Evolutionary conservation across 306 rosid genomes (phyloP).

Genomic region (Morella rubra): DNA sequence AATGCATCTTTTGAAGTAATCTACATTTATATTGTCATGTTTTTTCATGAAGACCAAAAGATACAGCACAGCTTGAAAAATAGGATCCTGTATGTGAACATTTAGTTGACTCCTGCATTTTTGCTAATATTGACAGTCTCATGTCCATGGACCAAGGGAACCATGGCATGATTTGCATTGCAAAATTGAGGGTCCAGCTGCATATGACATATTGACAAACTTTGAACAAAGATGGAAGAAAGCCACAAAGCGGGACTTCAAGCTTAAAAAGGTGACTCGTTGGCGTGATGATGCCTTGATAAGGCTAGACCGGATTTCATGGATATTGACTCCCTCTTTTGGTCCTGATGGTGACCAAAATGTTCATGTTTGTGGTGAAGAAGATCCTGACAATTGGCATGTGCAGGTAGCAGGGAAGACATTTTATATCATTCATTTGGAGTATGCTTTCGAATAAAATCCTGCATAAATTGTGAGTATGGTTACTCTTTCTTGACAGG

Average conservation of each 20-base stretch:
- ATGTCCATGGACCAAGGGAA: slow-evolving; percentile 37
- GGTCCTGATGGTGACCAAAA: slow-evolving; percentile 15
- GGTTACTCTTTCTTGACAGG: slow-evolving; percentile 26
- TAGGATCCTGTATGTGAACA: too few relatives aligned
- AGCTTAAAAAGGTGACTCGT: slow-evolving; percentile 49
- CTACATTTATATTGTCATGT: too few relatives aligned
- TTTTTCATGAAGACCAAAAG: too few relatives aligned
- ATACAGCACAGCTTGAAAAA: too few relatives aligned
- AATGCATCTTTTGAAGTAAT: too few relatives aligned
- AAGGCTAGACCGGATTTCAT: slow-evolving; percentile 68
- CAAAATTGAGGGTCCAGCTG: slow-evolving; percentile 93
- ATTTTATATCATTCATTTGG: too few relatives aligned
- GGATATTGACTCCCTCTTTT: slow-evolving; percentile 51
- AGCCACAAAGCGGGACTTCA: slow-evolving; percentile 18
- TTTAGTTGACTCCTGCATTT: too few relatives aligned
- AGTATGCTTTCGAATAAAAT: too few relatives aligned
- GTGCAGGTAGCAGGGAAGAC: slow-evolving; percentile 57
- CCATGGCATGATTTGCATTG: slow-evolving; percentile 99
- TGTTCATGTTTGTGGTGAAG: slow-evolving; percentile 22
- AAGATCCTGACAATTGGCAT: slow-evolving; percentile 91
- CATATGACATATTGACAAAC: slow-evolving; percentile 88
- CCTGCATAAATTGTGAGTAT: too few relatives aligned
- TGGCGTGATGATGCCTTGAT: slow-evolving; percentile 70
- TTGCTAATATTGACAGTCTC: too few relatives aligned
- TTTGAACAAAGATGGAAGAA: slow-evolving; percentile 86